Base-by-base conservation (phyloP, 805 yeast species). In the Teunomyces aglyptinius region DNA sequence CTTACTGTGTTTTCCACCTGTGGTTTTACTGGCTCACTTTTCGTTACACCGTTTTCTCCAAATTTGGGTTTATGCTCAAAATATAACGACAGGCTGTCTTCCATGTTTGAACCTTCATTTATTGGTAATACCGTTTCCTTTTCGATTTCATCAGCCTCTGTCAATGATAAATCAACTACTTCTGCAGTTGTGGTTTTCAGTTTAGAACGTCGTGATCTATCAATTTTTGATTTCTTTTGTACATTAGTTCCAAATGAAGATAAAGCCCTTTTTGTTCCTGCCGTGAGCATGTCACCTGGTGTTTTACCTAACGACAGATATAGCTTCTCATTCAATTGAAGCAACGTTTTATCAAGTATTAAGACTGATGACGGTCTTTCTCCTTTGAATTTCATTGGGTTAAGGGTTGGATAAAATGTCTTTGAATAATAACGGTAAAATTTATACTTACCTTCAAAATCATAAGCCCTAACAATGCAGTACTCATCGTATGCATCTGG, bases 401-500 rank as follows among this genome's bases (percentile, higher is more conserved):
- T 28, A 11, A 33, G 16, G 8, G 38, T 26, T 12, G 51, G 26
- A 41, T 57, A 56, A 24, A 49, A 43, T 3, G 49, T 50, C 41
- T 50, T 56, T 13, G 59, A 55, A 45, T 58, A 70, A 54, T 86
- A 82, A 34, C 95, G 71, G 62, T 80, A 87, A 53, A 81, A 86
- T 57, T 87, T 85, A 48, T 76, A 73, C 52, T 89, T 82, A 0
- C 96, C 95, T 49, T 81, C 82, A 53, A 81, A 82, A 57, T 87
- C 95, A 49, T 81, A 80, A 13, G 83, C 82, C 50, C 86, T 74
- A 0, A 85, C 74, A 10, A 89, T 67, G 13, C 62, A 48, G 22
- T 43, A 41, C 11, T 38, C 43, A 20, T 56, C 60, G 46, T 64
- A 64, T 10, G 59, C 57, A 46, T 68, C 72, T 4, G 51, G 47